Evolutionary conservation across 2,329 filamentous ascomycete genomes (phyloP).

Genomic region (Colletotrichum scovillei): DNA sequence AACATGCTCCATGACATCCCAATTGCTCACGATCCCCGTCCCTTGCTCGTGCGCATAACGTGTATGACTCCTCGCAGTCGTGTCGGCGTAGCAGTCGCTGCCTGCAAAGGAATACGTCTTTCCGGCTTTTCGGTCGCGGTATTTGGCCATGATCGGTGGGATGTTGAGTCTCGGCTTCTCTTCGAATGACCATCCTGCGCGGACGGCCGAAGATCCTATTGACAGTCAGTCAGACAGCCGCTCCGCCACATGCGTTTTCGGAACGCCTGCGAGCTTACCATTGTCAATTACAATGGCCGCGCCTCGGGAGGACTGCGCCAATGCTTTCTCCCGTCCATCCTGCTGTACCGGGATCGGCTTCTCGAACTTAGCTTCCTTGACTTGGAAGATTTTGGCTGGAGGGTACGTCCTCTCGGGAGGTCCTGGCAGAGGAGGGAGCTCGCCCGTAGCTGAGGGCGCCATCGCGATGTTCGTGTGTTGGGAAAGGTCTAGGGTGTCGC

Average conservation of each 20-base stretch:
- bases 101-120: constrained; percentile 94
- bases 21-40: constrained; percentile 93
- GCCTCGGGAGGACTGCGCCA: constrained; percentile 61
- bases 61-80: constrained; percentile 89
- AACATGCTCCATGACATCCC: constrained; percentile 96
- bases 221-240: constrained; percentile 25
- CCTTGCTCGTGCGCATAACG: constrained; percentile 92
- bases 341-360: constrained; percentile 63
- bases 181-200: constrained; percentile 97
- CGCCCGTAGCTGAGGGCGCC: constrained; percentile 65
- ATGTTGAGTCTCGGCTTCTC: constrained; percentile 81
- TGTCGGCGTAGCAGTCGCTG: constrained; percentile 93
- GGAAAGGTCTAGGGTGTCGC: constrained; percentile 38
- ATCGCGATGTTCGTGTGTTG: constrained; percentile 46
- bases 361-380: constrained; percentile 72
- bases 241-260: not conserved
- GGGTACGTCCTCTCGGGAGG: constrained; percentile 60
- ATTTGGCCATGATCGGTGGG: constrained; percentile 93
- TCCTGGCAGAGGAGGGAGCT: constrained; percentile 50
- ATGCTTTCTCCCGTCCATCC: constrained; percentile 79
- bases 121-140: constrained; percentile 91
- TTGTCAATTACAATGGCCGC: constrained; percentile 98
- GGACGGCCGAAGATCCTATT: constrained; percentile 85
- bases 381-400: constrained; percentile 67
- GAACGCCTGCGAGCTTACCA: constrained; percentile 67